A percentile compares a stretch with the other conserved stretches of the same genome.
Conservation (phyloP, 169 alveolate species). For the Plasmodium ovale region DNA sequence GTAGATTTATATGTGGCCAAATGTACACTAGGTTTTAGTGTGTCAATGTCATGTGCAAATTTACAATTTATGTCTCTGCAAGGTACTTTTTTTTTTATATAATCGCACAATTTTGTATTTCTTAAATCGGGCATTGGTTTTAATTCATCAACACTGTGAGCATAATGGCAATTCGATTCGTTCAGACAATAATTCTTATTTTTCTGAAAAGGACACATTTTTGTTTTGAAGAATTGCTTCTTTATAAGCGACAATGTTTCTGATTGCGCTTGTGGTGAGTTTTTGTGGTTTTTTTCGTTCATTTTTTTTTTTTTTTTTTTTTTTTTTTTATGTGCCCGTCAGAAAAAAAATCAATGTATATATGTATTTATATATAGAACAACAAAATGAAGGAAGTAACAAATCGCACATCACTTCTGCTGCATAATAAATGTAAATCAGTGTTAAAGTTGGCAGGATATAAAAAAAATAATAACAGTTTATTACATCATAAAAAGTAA, state of each 20-base stretch:
- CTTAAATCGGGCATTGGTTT: slow-evolving; percentile 82
- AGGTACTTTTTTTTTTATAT: slow-evolving; percentile 70
- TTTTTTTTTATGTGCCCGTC: slow-evolving; percentile 25
- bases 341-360: background rate
- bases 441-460: background rate
- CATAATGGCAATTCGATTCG: slow-evolving; percentile 81
- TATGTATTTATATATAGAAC: background rate
- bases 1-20: slow-evolving; percentile 81
- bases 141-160: slow-evolving; percentile 80
- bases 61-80: slow-evolving; percentile 76
- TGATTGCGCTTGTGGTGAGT: slow-evolving; percentile 23
- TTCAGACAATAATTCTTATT: slow-evolving; percentile 75
- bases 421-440: background rate
- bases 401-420: background rate
- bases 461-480: background rate
- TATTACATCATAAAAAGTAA: background rate
- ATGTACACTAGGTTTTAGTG: slow-evolving; percentile 81
- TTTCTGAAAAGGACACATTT: slow-evolving; percentile 76
- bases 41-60: slow-evolving; percentile 80
- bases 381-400: background rate
- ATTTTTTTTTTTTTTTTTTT: slow-evolving; percentile 43
- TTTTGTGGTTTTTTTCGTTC: slow-evolving; percentile 50
- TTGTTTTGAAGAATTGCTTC: slow-evolving; percentile 72
- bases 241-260: slow-evolving; percentile 74
- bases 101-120: slow-evolving; percentile 83